Base-by-base conservation (phyloP, 2,329 filamentous ascomycete genomes). In the Fusarium kyushuense region DNA sequence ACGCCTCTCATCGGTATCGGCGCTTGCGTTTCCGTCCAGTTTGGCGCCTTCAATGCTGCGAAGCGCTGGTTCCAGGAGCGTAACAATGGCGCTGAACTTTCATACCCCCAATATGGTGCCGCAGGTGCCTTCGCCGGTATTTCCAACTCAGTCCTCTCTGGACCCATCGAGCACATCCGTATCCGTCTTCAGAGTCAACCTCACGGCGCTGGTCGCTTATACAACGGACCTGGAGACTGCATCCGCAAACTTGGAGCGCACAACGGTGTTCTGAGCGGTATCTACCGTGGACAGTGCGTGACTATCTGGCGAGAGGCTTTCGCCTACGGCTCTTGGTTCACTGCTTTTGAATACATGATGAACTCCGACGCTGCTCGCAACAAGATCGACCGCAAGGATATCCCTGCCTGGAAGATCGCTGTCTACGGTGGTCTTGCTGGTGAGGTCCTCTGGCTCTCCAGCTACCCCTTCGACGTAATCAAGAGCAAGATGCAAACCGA, bases 401-500 rank as follows among this genome's bases (percentile, higher is more conserved):
- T 99, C 36, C 89, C 93, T 17, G 90, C 87, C 53, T 90, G 90
- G 79, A 98, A 97, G 82, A 89, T 99, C 49, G 96, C 96, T 14
- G 82, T 93, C 14, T 99, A 98, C 78, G 96, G 96, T 69, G 96
- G 96, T 43, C 80, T 99, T 40, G 96, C 96, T 0, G 96, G 96
- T 72, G 96, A 99, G 84, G 93, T 90, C 53, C 86, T 99, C 58
- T 99, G 96, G 96, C 83, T 99, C 56, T 86, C 87, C 35, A 97
- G 93, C 76, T 99, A 99, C 81, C 96, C 96, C 23, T 91, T 99
- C 70, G 96, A 99, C 81, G 95, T 99, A 29, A 82, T 99, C 81
- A 99, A 99, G 91, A 97, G 93, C 82, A 98, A 97, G 88, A 97
- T 98, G 95, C 96, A 99, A 87, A 97, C 91, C 60, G 96, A 99